A percentile compares a stretch with the other conserved stretches of the same genome.
phyloP scores from a whole-genome alignment of 2,329 filamentous ascomycete genomes.

The Neurospora sp. region DNA sequence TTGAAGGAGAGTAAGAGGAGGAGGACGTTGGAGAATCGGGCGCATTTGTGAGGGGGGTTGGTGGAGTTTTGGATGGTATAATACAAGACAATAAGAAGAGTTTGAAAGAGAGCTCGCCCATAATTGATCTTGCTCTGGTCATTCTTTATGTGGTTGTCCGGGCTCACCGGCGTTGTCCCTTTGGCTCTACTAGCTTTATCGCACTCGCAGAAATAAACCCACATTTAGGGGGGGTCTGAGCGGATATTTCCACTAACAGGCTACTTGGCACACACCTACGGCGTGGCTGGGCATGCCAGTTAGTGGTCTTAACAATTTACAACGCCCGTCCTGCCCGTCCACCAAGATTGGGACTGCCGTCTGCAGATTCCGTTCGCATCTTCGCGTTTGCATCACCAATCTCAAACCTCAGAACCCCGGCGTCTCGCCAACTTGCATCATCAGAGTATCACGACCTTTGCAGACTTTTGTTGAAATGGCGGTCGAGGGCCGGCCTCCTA shows the following conservation, averaged over 20 bases:
- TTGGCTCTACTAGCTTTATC: too few species aligned
- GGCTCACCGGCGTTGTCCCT: too few species aligned
- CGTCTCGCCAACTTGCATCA: neutral
- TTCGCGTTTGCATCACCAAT: neutral
- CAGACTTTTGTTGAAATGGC: slow-evolving; percentile 15
- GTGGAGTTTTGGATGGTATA: neutral
- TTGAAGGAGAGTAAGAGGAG: slow-evolving; percentile 38
- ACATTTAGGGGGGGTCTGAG: neutral
- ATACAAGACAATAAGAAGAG: neutral
- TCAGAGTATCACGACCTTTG: neutral
- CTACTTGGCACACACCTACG: neutral
- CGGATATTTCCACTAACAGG: neutral
- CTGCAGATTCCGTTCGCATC: neutral
- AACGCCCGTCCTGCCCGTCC: neutral
- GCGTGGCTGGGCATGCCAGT: neutral
- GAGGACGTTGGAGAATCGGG: slow-evolving; percentile 39
- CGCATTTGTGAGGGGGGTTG: slow-evolving; percentile 23
- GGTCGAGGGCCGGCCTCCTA: slow-evolving; percentile 21
- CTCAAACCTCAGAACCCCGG: neutral
- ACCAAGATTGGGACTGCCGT: neutral
- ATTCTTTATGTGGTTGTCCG: too few species aligned
- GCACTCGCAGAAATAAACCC: neutral
- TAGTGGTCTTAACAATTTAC: neutral
- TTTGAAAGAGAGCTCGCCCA: neutral
- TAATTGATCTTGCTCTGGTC: neutral